Percentiles rank a stretch among this genome's conserved stretches.
These are phyloP conservation scores for Colletotrichum graminicola DNA, from an alignment of 2,329 filamentous ascomycete genomes.

Conservation along the genomic window DNA sequence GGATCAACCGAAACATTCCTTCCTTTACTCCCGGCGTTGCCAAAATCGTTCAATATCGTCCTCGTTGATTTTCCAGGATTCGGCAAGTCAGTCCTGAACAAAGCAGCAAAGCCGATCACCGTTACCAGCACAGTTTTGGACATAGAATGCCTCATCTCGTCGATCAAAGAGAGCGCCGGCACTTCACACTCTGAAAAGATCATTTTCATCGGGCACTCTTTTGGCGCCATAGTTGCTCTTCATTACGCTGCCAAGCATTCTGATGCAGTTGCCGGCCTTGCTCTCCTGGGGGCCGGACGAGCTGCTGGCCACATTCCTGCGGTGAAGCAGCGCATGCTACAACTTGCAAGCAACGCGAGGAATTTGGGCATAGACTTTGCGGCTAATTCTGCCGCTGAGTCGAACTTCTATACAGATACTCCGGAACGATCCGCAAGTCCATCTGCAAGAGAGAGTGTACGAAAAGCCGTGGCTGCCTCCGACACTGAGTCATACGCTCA, in stretches of 20 bases:
- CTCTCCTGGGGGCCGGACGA: constrained; percentile 50
- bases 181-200: constrained; percentile 1
- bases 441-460: constrained; percentile 43
- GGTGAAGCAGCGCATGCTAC: constrained; percentile 49
- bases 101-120: constrained; percentile 37
- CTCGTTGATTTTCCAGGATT: constrained; percentile 49
- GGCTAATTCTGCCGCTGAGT: constrained; percentile 46
- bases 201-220: constrained; percentile 52
- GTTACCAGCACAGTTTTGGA: constrained; percentile 47
- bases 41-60: constrained; percentile 41
- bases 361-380: constrained; percentile 47
- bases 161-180: constrained; percentile 35
- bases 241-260: constrained; percentile 51
- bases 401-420: constrained; percentile 47
- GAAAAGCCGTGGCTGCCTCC: constrained; percentile 49
- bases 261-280: constrained; percentile 46
- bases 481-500: constrained; percentile 50
- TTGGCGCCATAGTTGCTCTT: constrained; percentile 52
- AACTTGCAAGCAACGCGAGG: constrained; percentile 46
- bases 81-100: constrained; percentile 43
- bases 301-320: constrained; percentile 48
- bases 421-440: constrained; percentile 43
- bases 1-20: constrained; percentile 45
- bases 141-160: constrained; percentile 46
- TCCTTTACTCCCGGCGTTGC: constrained; percentile 43